These are phyloP conservation scores for Lentinula aciculospora DNA, from an alignment of 768 basidiomycete genomes.

Conservation along the genomic window DNA sequence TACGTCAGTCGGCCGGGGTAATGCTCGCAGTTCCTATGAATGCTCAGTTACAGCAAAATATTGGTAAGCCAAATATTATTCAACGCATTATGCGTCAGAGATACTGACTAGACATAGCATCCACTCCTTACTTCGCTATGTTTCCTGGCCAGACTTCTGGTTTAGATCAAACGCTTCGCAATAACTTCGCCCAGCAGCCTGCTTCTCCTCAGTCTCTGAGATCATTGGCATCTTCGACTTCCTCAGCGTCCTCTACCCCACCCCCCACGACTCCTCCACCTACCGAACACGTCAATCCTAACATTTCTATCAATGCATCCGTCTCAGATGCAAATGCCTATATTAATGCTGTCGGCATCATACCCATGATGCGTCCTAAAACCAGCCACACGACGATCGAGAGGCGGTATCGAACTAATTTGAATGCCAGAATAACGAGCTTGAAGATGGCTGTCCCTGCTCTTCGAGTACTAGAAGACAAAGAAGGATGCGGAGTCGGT, in stretches of 20 bases:
- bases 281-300: constrained; percentile 1
- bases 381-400: constrained; percentile 90
- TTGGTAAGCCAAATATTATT: constrained; percentile 13
- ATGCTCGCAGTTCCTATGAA: constrained; percentile 43
- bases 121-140: neutral
- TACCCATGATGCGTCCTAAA: constrained; percentile 48
- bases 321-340: constrained; percentile 11
- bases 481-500: constrained; percentile 28
- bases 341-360: constrained; percentile 6
- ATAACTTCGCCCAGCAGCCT: constrained; percentile 20
- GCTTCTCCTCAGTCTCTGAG: constrained; percentile 8
- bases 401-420: constrained; percentile 81
- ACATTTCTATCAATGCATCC: constrained; percentile 9
- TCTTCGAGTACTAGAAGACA: constrained; percentile 69
- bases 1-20: constrained; percentile 52
- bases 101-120: too few relatives aligned
- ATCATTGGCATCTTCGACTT: neutral
- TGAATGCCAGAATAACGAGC: constrained; percentile 81
- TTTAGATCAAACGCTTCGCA: constrained; percentile 26
- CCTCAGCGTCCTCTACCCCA: constrained; percentile 26
- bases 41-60: constrained; percentile 20
- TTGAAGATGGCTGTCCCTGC: constrained; percentile 80
- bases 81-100: neutral
- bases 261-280: constrained; percentile 33
- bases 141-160: neutral